A percentile compares a stretch with the other conserved stretches of the same genome.
These are phyloP conservation scores for Hansenula sp. DNA, from an alignment of 1,139 yeast genomes.

Conservation along the genomic window DNA sequence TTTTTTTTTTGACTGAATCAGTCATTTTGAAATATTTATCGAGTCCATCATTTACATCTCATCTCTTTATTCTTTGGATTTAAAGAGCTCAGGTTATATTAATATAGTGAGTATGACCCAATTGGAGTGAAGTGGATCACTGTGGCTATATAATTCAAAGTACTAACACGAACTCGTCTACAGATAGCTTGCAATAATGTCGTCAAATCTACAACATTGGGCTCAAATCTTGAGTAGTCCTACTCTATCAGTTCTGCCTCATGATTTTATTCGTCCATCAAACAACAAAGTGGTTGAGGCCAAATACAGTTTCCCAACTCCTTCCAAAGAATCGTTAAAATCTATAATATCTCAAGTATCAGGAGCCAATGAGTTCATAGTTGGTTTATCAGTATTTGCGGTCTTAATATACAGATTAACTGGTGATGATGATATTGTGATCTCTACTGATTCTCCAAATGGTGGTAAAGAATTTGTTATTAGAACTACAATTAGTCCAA, in stretches of 20 bases:
- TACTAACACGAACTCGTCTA: too few species aligned
- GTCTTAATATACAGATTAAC: conserved; percentile 74
- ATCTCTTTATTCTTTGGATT: too few species aligned
- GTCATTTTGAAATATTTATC: background rate
- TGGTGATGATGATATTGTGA: conserved; percentile 91
- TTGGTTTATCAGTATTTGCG: conserved; percentile 66
- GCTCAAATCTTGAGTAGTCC: conserved; percentile 66
- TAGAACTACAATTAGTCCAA: conserved; percentile 53
- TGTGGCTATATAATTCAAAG: too few species aligned
- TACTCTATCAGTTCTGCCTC: conserved; percentile 82
- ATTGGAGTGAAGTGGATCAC: too few species aligned
- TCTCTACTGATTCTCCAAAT: conserved; percentile 57
- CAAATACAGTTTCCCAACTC: conserved; percentile 35
- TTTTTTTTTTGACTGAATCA: background rate
- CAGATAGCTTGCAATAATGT: too few species aligned
- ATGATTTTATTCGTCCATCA: conserved; percentile 80
- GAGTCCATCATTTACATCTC: too few species aligned
- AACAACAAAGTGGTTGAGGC: conserved; percentile 68
- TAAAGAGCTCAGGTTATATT: too few species aligned
- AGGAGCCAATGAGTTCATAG: conserved; percentile 36
- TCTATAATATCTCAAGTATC: conserved; percentile 21
- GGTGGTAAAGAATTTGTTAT: conserved; percentile 47
- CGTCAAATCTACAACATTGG: conserved; percentile 49
- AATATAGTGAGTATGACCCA: too few species aligned
- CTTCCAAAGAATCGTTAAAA: conserved; percentile 16